These are phyloP conservation scores for Pezicula carpinea DNA, from an alignment of 2,329 filamentous ascomycete genomes.

Conservation along the genomic window DNA sequence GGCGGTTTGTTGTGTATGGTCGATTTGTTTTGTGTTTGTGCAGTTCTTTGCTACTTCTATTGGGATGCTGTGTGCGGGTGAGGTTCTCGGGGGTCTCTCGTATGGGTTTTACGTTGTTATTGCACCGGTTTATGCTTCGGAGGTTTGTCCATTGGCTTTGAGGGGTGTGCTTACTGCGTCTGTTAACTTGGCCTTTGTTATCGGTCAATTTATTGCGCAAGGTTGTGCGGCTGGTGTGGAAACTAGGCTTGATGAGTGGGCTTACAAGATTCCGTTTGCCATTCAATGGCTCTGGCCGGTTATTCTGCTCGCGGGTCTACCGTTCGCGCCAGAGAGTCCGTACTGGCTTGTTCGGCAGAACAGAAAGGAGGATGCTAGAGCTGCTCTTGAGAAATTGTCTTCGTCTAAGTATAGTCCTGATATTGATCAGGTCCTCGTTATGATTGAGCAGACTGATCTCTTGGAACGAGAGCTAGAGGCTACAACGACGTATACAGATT, in stretches of 20 bases:
- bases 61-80: conserved; percentile 38
- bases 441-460: conserved; percentile 51
- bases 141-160: conserved; percentile 47
- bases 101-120: conserved; percentile 45
- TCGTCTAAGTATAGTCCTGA: conserved; percentile 34
- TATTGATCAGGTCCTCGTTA: conserved; percentile 40
- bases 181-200: conserved; percentile 46
- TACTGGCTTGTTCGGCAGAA: conserved; percentile 43
- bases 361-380: conserved; percentile 35
- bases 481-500: conserved; percentile 43
- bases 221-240: conserved; percentile 34
- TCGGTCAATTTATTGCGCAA: conserved; percentile 42
- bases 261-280: conserved; percentile 16
- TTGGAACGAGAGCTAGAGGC: conserved; percentile 41
- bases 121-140: conserved; percentile 30
- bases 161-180: conserved; percentile 45
- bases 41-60: conserved; percentile 44
- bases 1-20: conserved; percentile 11
- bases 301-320: conserved; percentile 37
- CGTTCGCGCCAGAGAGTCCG: conserved; percentile 41
- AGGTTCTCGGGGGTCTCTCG: conserved; percentile 42
- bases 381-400: conserved; percentile 31
- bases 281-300: conserved; percentile 41
- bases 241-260: conserved; percentile 13
- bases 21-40: conserved; percentile 34